phyloP scores from a whole-genome alignment of 2,329 filamentous ascomycete species.

The Ampelomyces quisqualis region DNA sequence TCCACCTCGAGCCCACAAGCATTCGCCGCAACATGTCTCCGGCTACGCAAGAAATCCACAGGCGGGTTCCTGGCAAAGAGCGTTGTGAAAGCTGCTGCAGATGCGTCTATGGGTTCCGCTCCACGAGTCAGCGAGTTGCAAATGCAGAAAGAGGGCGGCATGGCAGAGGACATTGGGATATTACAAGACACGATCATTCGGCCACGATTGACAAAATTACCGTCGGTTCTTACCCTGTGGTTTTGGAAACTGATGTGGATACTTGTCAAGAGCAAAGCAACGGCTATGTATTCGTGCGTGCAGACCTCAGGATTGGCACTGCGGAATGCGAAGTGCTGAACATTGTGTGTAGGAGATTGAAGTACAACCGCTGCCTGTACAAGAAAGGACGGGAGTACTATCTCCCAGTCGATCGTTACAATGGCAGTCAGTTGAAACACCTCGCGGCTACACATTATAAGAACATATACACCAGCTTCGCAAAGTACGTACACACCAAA shows the following conservation, averaged over 20 bases:
- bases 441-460: slow-evolving; percentile 61
- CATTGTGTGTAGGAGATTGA: slow-evolving; percentile 12
- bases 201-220: slow-evolving; percentile 17
- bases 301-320: no score
- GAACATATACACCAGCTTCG: no score
- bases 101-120: slow-evolving; percentile 7
- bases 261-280: slow-evolving; percentile 18
- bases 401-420: slow-evolving; percentile 15
- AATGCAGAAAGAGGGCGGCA: slow-evolving; percentile 7
- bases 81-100: slow-evolving; percentile 11
- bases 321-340: no score
- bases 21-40: slow-evolving; percentile 28
- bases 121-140: slow-evolving; percentile 10
- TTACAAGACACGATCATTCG: slow-evolving; percentile 24
- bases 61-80: slow-evolving; percentile 12
- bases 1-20: slow-evolving; percentile 15
- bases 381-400: slow-evolving; percentile 15
- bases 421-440: slow-evolving; percentile 11
- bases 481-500: neutral
- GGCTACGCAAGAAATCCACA: no score
- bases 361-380: slow-evolving; percentile 16
- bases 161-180: slow-evolving; percentile 27
- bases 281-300: slow-evolving; percentile 21
- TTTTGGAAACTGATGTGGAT: slow-evolving; percentile 25
- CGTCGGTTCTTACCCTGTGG: no score